phyloP scores from a whole-genome alignment of 805 yeast species.

The Lipomyces chichibuensis region DNA sequence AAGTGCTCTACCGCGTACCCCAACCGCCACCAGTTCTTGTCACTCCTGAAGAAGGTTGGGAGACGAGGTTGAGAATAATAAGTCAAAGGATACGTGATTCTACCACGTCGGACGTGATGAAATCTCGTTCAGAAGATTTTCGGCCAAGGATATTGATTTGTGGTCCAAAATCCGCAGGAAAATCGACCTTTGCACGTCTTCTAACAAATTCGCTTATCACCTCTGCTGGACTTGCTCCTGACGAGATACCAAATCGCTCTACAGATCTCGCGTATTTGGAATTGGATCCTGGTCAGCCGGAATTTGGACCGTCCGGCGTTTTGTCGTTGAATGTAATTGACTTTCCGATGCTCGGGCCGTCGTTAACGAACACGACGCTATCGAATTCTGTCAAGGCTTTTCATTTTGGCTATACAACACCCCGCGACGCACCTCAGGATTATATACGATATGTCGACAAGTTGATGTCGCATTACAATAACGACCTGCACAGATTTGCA shows the following conservation, averaged over 20 bases:
- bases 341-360: slow-evolving; percentile 48
- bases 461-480: slow-evolving; percentile 42
- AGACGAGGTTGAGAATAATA: slow-evolving; percentile 38
- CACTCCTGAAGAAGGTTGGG: slow-evolving; percentile 32
- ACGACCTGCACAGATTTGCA: neutral
- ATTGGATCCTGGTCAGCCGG: slow-evolving; percentile 89
- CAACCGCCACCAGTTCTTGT: neutral
- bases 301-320: slow-evolving; percentile 70
- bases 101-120: slow-evolving; percentile 24
- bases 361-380: slow-evolving; percentile 43
- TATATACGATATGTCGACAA: slow-evolving; percentile 53
- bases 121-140: neutral
- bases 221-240: neutral
- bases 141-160: slow-evolving; percentile 46
- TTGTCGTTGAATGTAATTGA: slow-evolving; percentile 53
- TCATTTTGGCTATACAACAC: slow-evolving; percentile 68
- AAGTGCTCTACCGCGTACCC: slow-evolving; percentile 21
- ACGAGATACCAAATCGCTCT: neutral
- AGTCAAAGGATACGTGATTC: slow-evolving; percentile 2
- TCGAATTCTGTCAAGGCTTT: slow-evolving; percentile 38
- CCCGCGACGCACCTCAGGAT: slow-evolving; percentile 64
- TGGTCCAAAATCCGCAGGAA: slow-evolving; percentile 80
- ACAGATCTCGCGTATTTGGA: slow-evolving; percentile 55
- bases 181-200: slow-evolving; percentile 67
- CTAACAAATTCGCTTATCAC: slow-evolving; percentile 49